Percentiles rank a stretch among this genome's conserved stretches.
phyloP scores from a whole-genome alignment of 192 early-diverging fungal species.

The Jimgerdemannia lactiflua region DNA sequence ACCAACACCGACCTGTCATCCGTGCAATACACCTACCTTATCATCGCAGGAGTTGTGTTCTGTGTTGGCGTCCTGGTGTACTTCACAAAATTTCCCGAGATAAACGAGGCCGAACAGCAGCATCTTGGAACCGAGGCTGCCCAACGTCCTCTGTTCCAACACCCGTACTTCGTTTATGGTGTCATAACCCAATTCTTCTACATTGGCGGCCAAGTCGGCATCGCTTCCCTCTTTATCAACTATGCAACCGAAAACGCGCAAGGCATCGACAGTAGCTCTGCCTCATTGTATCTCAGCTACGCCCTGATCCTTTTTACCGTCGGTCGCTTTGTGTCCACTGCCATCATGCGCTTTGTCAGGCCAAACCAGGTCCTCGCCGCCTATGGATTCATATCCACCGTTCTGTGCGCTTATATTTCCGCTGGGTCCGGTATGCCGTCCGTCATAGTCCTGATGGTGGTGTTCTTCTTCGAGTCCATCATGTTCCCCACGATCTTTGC shows the following conservation, averaged over 20 bases:
- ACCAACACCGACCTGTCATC: neutral
- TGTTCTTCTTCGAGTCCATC: slow-evolving; percentile 31
- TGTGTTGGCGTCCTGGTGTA: slow-evolving; percentile 25
- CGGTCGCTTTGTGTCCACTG: slow-evolving; percentile 26
- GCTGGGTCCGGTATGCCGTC: slow-evolving; percentile 12
- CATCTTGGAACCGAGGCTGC: slow-evolving; percentile 26
- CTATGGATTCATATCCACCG: slow-evolving; percentile 6
- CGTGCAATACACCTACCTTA: slow-evolving; percentile 30
- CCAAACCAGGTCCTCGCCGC: slow-evolving; percentile 18
- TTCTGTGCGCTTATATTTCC: slow-evolving; percentile 19
- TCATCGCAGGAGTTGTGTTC: slow-evolving; percentile 5
- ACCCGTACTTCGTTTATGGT: slow-evolving; percentile 5
- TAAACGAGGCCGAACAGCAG: slow-evolving; percentile 30
- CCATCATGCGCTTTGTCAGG: slow-evolving; percentile 12
- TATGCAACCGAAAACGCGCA: slow-evolving; percentile 18
- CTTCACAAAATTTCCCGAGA: slow-evolving; percentile 25
- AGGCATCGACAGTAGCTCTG: slow-evolving; percentile 2
- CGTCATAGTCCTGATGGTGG: slow-evolving; percentile 21
- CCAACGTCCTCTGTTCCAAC: neutral
- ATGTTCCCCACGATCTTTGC: slow-evolving; percentile 32
- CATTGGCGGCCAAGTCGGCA: slow-evolving; percentile 29
- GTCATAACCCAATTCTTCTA: slow-evolving; percentile 24
- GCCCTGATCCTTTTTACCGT: slow-evolving; percentile 26
- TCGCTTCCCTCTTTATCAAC: slow-evolving; percentile 31
- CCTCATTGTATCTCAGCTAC: slow-evolving; percentile 17